Conservation (phyloP, 768 basidiomycete genomes). For the Boletus sensibilis region DNA sequence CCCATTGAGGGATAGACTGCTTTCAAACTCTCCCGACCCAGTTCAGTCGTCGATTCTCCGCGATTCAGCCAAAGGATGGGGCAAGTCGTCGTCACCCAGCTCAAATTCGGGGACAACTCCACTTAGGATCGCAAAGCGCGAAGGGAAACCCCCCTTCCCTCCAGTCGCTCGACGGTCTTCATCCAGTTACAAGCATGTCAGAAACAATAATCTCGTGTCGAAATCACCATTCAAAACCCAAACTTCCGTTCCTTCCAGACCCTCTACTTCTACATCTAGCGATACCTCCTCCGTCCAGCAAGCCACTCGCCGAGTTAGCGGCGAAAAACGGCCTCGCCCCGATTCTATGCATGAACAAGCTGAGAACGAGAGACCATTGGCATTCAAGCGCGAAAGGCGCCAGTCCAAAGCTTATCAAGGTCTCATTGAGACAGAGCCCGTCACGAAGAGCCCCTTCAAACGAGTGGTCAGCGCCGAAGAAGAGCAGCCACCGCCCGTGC, state of each 20-base stretch:
- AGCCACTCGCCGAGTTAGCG: conserved; percentile 55
- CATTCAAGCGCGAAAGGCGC: conserved; percentile 67
- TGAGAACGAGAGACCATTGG: conserved; percentile 70
- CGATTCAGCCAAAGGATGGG: conserved; percentile 66
- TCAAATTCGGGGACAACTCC: conserved; percentile 49
- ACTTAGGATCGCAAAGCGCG: conserved; percentile 73
- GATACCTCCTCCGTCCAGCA: conserved; percentile 12
- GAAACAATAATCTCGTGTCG: conserved; percentile 74
- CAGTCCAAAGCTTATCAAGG: conserved; percentile 75
- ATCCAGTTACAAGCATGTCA: conserved; percentile 77
- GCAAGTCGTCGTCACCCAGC: conserved; percentile 39
- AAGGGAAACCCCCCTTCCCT: conserved; percentile 44
- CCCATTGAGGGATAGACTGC: conserved; percentile 57
- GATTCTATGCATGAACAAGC: conserved; percentile 68
- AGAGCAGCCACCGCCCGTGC: conserved; percentile 30
- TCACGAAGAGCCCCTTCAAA: conserved; percentile 81
- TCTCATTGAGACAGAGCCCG: conserved; percentile 72
- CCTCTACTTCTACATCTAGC: conserved; percentile 15
- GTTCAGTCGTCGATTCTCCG: conserved; percentile 63
- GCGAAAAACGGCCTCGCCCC: conserved; percentile 76
- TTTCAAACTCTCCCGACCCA: conserved; percentile 61
- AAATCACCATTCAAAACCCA: conserved; percentile 84
- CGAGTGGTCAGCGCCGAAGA: conserved; percentile 27
- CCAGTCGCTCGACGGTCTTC: conserved; percentile 69
- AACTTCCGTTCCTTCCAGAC: conserved; percentile 46